Conservation (phyloP, 768 basidiomycete species). For the Agaricus sinodeliciosus region DNA sequence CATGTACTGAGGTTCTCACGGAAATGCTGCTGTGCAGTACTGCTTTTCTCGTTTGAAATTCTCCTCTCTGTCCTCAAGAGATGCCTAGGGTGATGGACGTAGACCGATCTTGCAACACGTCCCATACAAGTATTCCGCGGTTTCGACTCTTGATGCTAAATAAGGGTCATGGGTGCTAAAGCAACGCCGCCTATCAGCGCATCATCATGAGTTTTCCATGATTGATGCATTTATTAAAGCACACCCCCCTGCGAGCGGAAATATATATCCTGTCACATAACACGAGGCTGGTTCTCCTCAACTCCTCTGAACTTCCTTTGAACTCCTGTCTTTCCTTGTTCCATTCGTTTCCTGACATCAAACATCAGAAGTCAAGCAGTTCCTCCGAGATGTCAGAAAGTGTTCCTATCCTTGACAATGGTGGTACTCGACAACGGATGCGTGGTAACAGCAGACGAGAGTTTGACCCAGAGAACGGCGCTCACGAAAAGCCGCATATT, state of each 20-base stretch:
- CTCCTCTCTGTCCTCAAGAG: too few species aligned
- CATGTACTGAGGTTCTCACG: too few species aligned
- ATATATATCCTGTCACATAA: background rate
- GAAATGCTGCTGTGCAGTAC: too few species aligned
- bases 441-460: background rate
- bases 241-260: background rate
- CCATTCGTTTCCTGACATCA: background rate
- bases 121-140: too few species aligned
- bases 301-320: background rate
- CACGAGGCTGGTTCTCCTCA: conserved; percentile 1
- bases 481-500: conserved; percentile 1
- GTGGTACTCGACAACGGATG: background rate
- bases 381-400: background rate
- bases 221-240: too few species aligned
- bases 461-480: background rate
- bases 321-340: background rate
- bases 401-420: background rate
- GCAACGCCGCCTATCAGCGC: too few species aligned
- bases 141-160: too few species aligned
- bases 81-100: too few species aligned
- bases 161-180: too few species aligned
- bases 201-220: too few species aligned
- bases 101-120: too few species aligned
- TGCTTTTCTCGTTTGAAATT: too few species aligned
- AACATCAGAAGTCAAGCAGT: background rate